These are phyloP conservation scores for Allium sativum DNA, from an alignment of 106 monocot species.

Conservation along the genomic window DNA sequence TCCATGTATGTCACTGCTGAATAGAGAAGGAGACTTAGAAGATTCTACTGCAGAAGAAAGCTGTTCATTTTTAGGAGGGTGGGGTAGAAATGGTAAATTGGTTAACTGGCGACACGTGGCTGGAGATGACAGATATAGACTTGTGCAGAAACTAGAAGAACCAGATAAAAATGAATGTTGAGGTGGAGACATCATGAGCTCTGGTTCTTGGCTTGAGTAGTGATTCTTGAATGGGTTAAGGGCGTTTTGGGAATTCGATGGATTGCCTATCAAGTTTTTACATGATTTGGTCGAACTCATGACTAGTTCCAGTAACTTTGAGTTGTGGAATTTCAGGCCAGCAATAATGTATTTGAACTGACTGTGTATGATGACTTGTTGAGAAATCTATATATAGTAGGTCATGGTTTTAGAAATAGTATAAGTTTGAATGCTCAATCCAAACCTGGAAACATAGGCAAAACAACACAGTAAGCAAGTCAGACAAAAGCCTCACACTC, in stretches of 20 bases:
- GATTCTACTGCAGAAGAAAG: slow-evolving; percentile 21
- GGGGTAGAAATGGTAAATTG: slow-evolving; percentile 57
- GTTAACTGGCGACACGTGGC: slow-evolving; percentile 20
- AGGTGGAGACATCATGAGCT: slow-evolving; percentile 25
- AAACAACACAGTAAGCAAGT: too few species aligned
- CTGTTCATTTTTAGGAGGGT: slow-evolving; percentile 53
- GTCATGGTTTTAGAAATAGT: too few species aligned
- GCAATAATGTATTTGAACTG: too few species aligned
- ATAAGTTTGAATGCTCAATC: too few species aligned
- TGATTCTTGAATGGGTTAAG: slow-evolving; percentile 7
- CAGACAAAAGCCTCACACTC: too few species aligned
- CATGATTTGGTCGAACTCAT: too few species aligned
- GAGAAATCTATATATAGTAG: too few species aligned
- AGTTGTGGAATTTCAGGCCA: too few species aligned
- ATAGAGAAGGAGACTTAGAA: slow-evolving; percentile 23
- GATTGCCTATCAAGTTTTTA: not conserved
- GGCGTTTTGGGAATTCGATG: slow-evolving; percentile 7
- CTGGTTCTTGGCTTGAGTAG: slow-evolving; percentile 15
- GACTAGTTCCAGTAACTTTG: too few species aligned
- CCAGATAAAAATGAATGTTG: slow-evolving; percentile 40
- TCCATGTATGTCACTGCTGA: slow-evolving; percentile 17
- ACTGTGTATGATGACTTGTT: too few species aligned
- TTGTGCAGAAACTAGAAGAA: slow-evolving; percentile 70
- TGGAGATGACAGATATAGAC: slow-evolving; percentile 50
- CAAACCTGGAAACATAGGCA: too few species aligned